Percentiles rank a stretch among this genome's conserved stretches.
phyloP scores from a whole-genome alignment of 2,329 filamentous ascomycete genomes.

The Daldinia sp. region DNA sequence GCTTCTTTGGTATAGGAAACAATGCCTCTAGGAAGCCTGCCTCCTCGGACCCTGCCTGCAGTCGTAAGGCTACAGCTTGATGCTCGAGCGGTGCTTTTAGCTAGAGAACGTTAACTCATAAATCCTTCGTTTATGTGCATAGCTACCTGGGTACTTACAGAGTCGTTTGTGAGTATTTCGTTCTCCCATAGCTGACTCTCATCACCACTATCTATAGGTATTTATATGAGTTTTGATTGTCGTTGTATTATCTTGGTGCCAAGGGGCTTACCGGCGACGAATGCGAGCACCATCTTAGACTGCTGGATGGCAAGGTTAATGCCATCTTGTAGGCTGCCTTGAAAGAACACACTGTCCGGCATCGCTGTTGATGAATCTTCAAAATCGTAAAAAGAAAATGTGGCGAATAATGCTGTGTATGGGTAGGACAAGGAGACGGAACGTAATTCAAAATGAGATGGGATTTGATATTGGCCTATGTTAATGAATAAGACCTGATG shows the following conservation, averaged over 20 bases:
- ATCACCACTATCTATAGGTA: constrained; percentile 74
- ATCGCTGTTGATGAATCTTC: background rate
- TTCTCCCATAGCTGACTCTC: constrained; percentile 80
- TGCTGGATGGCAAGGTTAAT: constrained; percentile 81
- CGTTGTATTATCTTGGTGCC: background rate
- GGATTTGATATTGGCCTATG: background rate
- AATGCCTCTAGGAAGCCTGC: constrained; percentile 85
- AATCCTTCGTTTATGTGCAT: constrained; percentile 3
- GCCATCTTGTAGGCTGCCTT: constrained; percentile 82
- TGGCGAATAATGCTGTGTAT: background rate
- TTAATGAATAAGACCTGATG: background rate
- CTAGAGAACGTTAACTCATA: constrained; percentile 53
- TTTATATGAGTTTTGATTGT: constrained; percentile 31
- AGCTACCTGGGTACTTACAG: constrained; percentile 59
- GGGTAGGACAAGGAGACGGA: background rate
- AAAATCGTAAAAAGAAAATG: background rate
- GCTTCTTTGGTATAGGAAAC: constrained; percentile 82
- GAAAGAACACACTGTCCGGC: constrained; percentile 76
- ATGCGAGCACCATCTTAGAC: constrained; percentile 84
- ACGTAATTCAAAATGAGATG: background rate
- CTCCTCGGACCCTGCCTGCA: constrained; percentile 80
- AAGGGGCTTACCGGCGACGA: constrained; percentile 75
- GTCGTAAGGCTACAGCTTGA: constrained; percentile 76
- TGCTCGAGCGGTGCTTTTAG: constrained; percentile 67
- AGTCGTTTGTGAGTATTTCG: constrained; percentile 70